Base-by-base conservation (phyloP, 2,329 filamentous ascomycete genomes). In the Aspergillus clavatus region DNA sequence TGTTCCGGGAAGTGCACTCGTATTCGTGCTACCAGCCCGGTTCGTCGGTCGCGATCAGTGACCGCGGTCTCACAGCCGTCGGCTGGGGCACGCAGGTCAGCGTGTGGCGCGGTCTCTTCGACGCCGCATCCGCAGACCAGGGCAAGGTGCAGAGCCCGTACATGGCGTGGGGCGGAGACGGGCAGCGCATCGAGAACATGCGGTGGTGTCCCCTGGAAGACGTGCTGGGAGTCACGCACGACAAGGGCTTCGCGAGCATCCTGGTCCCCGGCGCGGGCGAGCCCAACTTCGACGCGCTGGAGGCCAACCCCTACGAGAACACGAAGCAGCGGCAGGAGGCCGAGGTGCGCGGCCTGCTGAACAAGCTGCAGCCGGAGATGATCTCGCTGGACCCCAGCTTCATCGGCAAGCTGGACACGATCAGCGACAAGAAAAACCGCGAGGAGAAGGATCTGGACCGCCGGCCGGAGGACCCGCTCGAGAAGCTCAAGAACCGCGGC, bases 321-420 rank as follows among this genome's bases (percentile, higher is more conserved):
- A 79, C 76, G 60, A 94, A 93, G 72, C 90, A 97, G 72, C 82
- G 93, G 59, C 90, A 94, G 68, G 93, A 98, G 70, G 79, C 80
- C 40, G 93, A 98, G 69, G 89, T 98, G 66, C 89, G 87, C 73
- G 77, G 80, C 10, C 77, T 98, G 53, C 81, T 98, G 58, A 95
- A 94, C 76, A 98, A 98, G 74, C 77, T 98, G 38, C 83, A 90
- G 60, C 91, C 93, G 3, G 91, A 95, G 63, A 98, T 97, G 89
- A 98, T 98, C 52, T 87, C 89, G 1, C 75, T 98, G 18, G 85
- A 98, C 63, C 91, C 93, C 56, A 86, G 93, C 68, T 94, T 89
- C 63, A 82, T 98, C 58, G 93, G 93, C 44, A 88, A 83, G 56
- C 76, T 98, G 24, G 90, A 98, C 64, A 74, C 89, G 46, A 80